A percentile compares a stretch with the other conserved stretches of the same genome.
These are phyloP conservation scores for Aspergillus unguis DNA, from an alignment of 2,329 filamentous ascomycete species.

Conservation along the genomic window DNA sequence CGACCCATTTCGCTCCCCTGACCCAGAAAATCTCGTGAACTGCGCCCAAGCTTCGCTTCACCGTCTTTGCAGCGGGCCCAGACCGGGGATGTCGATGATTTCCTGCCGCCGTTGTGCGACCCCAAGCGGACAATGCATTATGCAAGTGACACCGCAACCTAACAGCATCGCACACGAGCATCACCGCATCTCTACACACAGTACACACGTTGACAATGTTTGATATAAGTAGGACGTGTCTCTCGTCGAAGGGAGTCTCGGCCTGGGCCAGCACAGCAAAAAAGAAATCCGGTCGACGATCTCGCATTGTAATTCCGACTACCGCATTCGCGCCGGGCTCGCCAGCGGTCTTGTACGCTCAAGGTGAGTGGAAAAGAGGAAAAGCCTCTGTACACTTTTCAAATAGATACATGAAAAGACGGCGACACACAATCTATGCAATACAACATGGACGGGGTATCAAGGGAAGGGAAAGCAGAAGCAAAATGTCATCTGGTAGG, in stretches of 20 bases:
- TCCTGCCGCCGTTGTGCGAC: not conserved
- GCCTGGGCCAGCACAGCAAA: not conserved
- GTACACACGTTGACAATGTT: not conserved
- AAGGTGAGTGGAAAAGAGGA: no score
- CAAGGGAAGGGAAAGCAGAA: slow-evolving; percentile 4
- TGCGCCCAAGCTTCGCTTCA: not conserved
- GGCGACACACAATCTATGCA: slow-evolving; percentile 10
- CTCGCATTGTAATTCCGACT: slow-evolving; percentile 1
- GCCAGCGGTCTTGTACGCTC: no score
- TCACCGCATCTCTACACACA: not conserved
- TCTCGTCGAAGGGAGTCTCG: not conserved
- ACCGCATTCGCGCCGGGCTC: not conserved
- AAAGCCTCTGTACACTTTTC: not conserved
- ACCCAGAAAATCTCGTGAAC: not conserved
- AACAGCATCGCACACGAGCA: not conserved
- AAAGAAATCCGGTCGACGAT: not conserved
- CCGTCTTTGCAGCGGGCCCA: no score
- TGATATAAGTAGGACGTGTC: not conserved
- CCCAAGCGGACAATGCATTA: not conserved
- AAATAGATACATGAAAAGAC: slow-evolving; percentile 2
- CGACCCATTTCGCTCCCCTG: not conserved
- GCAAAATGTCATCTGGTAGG: slow-evolving; percentile 5
- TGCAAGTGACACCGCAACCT: not conserved
- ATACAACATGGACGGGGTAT: slow-evolving; percentile 10
- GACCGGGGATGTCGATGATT: not conserved